Evolutionary conservation across 2,329 filamentous ascomycete genomes (phyloP), one percentile per base, ranked within the genome.

Genomic region (Neopestalotiopsis sp.): DNA sequence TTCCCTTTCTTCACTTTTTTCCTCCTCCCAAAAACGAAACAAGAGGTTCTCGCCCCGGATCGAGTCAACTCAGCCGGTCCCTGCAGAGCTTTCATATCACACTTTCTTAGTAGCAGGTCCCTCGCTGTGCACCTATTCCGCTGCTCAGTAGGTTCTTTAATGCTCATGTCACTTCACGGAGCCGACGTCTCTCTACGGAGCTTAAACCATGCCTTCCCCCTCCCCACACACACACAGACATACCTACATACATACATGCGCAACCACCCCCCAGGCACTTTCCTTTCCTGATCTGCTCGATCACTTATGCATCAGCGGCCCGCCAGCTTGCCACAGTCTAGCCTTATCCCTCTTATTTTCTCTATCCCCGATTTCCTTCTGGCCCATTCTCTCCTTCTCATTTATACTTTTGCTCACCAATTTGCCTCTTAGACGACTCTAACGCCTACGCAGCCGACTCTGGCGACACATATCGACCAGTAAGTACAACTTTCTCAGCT

Each of bases 381-480:
- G 72, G 64, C 70, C 70, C 66, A 70, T 71, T 67, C 70, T 73
- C 72, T 74, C 68, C 73, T 75, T 70, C 70, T 71, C 60, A 59
- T 73, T 71, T 73, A 72, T 74, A 69, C 72, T 75, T 71, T 69
- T 71, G 68, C 69, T 72, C 70, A 70, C 63, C 72, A 59, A 64
- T 58, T 64, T 72, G 71, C 70, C 78, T 83, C 82, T 52, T 86
- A 82, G 84, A 82, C 75, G 71, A 69, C 52, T 67, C 72, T 76
- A 74, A 72, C 71, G 72, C 79, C 73, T 80, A 76, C 34, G 34
- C 80, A 89, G 88, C 88, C 79, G 88, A 89, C 76, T 84, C 86
- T 75, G 85, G 85, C 80, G 87, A 90, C 77, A 89, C 82, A 72
- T 90, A 89, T 80, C 86, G 88, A 79, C 86, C 87, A 77, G 88